Percentiles rank a stretch among this genome's conserved stretches.
Evolutionary conservation across 441 rosid species (phyloP).

Genomic region (Gossypium lobatum): DNA sequence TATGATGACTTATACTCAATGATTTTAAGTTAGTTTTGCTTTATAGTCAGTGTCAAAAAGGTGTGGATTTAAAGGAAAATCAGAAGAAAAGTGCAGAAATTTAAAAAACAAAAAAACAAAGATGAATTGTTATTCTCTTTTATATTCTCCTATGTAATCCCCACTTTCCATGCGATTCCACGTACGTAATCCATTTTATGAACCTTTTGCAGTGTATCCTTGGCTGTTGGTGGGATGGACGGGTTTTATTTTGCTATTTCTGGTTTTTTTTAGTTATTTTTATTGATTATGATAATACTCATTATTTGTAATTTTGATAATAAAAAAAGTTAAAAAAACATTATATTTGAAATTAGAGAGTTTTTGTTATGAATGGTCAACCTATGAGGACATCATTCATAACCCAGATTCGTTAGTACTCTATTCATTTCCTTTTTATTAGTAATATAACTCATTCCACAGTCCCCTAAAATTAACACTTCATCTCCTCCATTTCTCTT

Average conservation of each 20-base stretch:
- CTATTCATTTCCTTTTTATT: conserved; percentile 23
- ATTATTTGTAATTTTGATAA: no score
- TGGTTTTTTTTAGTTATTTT: no score
- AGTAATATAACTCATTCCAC: conserved; percentile 19
- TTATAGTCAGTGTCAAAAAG: neutral
- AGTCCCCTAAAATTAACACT: neutral
- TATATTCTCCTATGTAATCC: conserved; percentile 5
- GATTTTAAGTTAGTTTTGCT: neutral
- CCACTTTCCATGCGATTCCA: conserved; percentile 31
- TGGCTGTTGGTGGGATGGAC: neutral
- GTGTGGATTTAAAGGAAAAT: conserved; percentile 10
- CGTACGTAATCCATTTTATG: conserved; percentile 22
- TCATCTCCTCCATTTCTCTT: conserved; percentile 13
- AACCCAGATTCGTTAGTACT: conserved; percentile 18
- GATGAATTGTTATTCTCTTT: conserved; percentile 15
- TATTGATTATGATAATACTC: neutral
- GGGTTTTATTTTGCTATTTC: no score
- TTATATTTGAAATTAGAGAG: neutral
- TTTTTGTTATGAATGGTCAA: conserved; percentile 18
- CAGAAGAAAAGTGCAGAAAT: neutral
- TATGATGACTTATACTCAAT: neutral
- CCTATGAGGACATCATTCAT: conserved; percentile 21
- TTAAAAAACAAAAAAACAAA: neutral
- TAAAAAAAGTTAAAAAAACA: neutral
- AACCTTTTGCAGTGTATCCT: conserved; percentile 12